phyloP scores from a whole-genome alignment of 2,329 filamentous ascomycete genomes.

The Xylariaceae sp. region DNA sequence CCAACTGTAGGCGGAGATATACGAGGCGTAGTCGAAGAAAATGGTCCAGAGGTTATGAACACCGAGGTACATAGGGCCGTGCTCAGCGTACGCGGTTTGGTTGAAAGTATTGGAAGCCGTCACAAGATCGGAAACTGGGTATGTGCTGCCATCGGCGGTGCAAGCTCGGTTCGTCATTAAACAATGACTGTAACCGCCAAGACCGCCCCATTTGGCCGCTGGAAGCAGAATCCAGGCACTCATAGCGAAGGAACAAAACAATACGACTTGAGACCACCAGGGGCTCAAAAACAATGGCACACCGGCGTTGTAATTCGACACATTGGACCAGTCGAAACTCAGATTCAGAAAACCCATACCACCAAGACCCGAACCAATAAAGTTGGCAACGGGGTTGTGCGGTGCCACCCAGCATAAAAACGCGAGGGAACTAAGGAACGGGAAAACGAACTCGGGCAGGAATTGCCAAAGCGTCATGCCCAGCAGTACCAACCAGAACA shows the following conservation, averaged over 20 bases:
- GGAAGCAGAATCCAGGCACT: conserved; percentile 57
- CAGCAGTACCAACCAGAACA: conserved; percentile 52
- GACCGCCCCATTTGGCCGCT: conserved; percentile 53
- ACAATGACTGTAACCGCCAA: conserved; percentile 48
- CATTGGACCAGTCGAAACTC: conserved; percentile 57
- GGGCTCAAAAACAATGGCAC: conserved; percentile 48
- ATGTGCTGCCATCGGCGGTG: conserved; percentile 44
- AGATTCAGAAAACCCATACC: conserved; percentile 60
- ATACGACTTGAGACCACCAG: conserved; percentile 56
- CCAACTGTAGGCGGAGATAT: conserved; percentile 56
- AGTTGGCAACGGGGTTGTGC: conserved; percentile 54
- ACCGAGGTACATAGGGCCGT: conserved; percentile 55
- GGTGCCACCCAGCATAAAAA: conserved; percentile 63
- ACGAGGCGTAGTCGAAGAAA: conserved; percentile 59
- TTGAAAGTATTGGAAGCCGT: conserved; percentile 46
- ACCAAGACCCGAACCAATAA: conserved; percentile 56
- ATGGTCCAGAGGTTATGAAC: conserved; percentile 55
- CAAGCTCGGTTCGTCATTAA: conserved; percentile 58
- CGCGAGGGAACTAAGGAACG: conserved; percentile 55
- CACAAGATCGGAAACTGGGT: conserved; percentile 41
- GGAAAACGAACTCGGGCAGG: conserved; percentile 57
- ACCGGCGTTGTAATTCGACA: conserved; percentile 46
- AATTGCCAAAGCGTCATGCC: conserved; percentile 59
- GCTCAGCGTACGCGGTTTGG: conserved; percentile 42
- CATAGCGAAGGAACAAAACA: conserved; percentile 52